Evolutionary conservation across 805 yeast species (phyloP), one percentile per base, ranked within the genome.

Genomic region (Wickerhamomyces bisporus): DNA sequence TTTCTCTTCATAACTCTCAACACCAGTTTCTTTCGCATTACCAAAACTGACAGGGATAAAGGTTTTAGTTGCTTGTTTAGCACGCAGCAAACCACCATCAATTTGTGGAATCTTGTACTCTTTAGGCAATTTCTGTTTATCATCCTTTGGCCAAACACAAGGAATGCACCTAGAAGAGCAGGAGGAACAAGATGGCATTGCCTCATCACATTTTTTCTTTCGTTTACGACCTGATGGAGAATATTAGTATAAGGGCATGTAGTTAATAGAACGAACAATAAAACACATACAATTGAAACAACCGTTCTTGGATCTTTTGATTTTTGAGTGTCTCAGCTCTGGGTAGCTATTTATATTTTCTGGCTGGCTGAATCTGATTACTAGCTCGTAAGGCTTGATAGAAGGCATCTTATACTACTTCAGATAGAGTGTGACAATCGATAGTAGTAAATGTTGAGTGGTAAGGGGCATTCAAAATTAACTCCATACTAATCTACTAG

Each of bases 131-230:
- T 37, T 37, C 38, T 52, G 48, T 4, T 37, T 40, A 5, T 13
- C 4, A 9, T 42, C 38, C 10, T 38, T 34, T 6, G 58, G 58
- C 57, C 58, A 52, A 2, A 43, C 41, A 38, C 49, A 66, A 38
- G 30, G 55, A 48, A 53, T 41, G 15, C 50, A 41, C 43, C 68
- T 67, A 7, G 55, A 42, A 10, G 52, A 35, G 47, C 80, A 74
- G 33, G 66, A 66, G 9, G 62, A 57, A 42, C 72, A 66, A 40
- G 49, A 47, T 7, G 72, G 71, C 37, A 57, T 67, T 16, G 53
- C 58, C 48, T 76, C 80, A 46, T 75, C 80, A 56, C 85, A 79
- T 63, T 78, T 79, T 65, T 79, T 70, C 63, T 79, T 78, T 49
- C 83, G 66, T 50, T 71, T 73, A 30, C 84, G 67, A 53, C 86